Base-by-base conservation (phyloP, 1,284 basidiomycete species). In the Ceratobasidium sp. region DNA sequence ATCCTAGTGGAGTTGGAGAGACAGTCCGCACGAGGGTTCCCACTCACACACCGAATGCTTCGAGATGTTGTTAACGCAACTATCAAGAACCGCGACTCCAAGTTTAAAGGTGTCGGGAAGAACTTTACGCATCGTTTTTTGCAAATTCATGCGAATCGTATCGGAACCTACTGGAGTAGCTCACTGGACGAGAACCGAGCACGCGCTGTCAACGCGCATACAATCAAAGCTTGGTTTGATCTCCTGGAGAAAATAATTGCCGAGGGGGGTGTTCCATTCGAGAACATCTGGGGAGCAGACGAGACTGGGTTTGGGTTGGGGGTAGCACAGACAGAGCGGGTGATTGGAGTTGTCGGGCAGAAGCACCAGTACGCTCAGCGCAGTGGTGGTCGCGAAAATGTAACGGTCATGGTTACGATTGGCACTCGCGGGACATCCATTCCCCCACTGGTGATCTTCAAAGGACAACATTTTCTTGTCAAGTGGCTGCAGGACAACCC, bases 281-380 rank as follows among this genome's bases (percentile, higher is more conserved):
- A 83, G 42, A 80, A 85, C 77, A 84, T 85, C 12, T 86, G 84
- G 73, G 83, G 82, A 18, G 85, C 86, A 84, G 86, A 87, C 77
- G 83, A 87, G 80, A 84, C 82, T 73, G 83, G 85, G 3, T 84
- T 85, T 79, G 83, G 80, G 13, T 78, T 81, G 5, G 80, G 81
- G 1, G 73, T 83, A 53, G 67, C 72, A 51, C 82, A 82, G 1
- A 82, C 70, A 10, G 80, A 85, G 13, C 56, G 80, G 10, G 85
- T 86, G 2, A 71, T 85, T 72, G 84, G 83, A 5, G 61, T 51
- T 10, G 44, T 77, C 13, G 84, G 84, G 2, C 82, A 81, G 18
- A 85, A 86, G 55, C 81, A 78, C 0, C 85, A 86, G 79, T 83
- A 85, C 67, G 81, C 82, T 58, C 78, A 78, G 75, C 80, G 83